A percentile compares a stretch with the other conserved stretches of the same genome.
Evolutionary conservation across 306 rosid genomes (phyloP).

Genomic region (Cucurbita moschata): DNA sequence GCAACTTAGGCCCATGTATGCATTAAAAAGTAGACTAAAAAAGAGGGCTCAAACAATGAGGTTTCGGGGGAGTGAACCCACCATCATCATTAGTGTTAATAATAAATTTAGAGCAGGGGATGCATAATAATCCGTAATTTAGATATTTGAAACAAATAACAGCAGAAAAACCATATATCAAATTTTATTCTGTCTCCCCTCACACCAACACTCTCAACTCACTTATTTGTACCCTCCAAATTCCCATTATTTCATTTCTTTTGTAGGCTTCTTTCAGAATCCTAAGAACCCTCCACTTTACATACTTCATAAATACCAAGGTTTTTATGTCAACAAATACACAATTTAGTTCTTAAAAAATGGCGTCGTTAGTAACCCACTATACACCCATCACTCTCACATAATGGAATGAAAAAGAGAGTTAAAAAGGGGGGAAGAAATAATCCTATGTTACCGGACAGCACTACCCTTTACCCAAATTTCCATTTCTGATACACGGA

Average conservation of each 20-base stretch:
- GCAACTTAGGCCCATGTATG: not conserved
- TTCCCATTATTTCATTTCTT: not conserved
- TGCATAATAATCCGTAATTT: too few species aligned
- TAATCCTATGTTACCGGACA: not conserved
- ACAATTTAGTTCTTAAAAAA: not conserved
- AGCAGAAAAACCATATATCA: not conserved
- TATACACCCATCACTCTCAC: not conserved
- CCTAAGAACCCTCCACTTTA: not conserved
- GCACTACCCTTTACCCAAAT: not conserved
- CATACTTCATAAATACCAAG: too few species aligned
- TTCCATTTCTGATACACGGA: slow-evolving; percentile 8
- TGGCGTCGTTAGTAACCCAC: not conserved
- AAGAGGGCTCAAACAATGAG: not conserved
- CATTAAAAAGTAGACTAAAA: too few species aligned
- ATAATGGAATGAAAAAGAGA: not conserved
- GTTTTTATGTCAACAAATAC: not conserved
- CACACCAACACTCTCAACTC: not conserved
- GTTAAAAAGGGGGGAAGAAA: not conserved
- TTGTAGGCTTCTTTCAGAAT: not conserved
- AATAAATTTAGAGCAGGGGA: not conserved
- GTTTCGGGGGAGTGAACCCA: too few species aligned
- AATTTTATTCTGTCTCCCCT: not conserved
- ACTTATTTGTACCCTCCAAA: not conserved
- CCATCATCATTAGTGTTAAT: not conserved
- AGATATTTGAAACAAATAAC: too few species aligned